Evolutionary conservation across 495 filamentous ascomycete genomes (phyloP).

Genomic region (Chaetomidium leptoderma): DNA sequence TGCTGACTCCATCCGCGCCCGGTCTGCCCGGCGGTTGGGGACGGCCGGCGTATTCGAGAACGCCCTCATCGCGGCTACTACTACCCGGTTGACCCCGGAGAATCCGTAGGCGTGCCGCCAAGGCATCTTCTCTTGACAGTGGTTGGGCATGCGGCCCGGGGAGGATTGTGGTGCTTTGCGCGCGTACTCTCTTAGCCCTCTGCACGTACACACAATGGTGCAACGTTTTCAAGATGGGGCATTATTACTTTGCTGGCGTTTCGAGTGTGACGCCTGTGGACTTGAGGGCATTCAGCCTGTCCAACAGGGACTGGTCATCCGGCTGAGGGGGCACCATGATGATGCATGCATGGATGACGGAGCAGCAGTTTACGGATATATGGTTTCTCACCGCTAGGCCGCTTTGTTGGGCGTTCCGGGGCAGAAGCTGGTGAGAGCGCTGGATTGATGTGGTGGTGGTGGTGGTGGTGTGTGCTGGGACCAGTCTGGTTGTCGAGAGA

Average conservation of each 20-base stretch:
- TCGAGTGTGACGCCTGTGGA: slow-evolving; percentile 36
- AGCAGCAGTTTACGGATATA: too few relatives aligned
- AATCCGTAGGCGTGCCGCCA: slow-evolving; percentile 40
- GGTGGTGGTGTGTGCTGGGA: not conserved
- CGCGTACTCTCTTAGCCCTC: slow-evolving; percentile 15
- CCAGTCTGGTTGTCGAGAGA: too few relatives aligned
- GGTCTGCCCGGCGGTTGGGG: not conserved
- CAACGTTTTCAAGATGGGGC: not conserved
- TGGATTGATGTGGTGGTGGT: too few relatives aligned
- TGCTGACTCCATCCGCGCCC: not conserved
- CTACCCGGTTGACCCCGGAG: slow-evolving; percentile 34
- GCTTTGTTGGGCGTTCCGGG: too few relatives aligned
- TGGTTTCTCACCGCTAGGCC: too few relatives aligned
- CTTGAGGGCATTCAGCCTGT: slow-evolving; percentile 74
- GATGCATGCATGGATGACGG: too few relatives aligned
- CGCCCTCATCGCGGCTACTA: slow-evolving; percentile 6
- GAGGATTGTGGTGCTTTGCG: slow-evolving; percentile 10
- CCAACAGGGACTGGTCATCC: slow-evolving; percentile 80
- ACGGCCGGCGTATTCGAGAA: not conserved
- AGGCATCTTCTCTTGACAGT: slow-evolving; percentile 41
- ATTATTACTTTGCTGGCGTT: slow-evolving; percentile 32
- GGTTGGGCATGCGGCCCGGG: slow-evolving; percentile 8
- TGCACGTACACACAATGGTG: not conserved
- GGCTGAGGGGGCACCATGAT: slow-evolving; percentile 57
- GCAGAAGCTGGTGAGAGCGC: too few relatives aligned